Percentiles rank a stretch among this genome's conserved stretches.
These are phyloP conservation scores for Brassica hybrid DNA, from an alignment of 441 rosid genomes.

Conservation along the genomic window DNA sequence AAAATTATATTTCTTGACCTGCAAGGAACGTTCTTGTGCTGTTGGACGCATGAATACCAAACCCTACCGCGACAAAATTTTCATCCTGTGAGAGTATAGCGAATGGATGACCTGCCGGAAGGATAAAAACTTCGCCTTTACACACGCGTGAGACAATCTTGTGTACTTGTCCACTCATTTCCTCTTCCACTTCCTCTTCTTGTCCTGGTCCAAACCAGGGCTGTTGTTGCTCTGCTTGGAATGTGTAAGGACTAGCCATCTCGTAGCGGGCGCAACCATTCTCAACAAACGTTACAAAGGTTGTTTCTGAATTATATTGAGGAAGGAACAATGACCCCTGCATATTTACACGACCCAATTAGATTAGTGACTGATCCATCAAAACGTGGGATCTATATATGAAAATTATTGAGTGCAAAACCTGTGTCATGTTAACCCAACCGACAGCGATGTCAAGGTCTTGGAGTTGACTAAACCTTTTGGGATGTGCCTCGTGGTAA, in stretches of 20 bases:
- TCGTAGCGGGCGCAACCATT: conserved; percentile 56
- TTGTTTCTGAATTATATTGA: conserved; percentile 52
- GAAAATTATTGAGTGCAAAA: conserved; percentile 9
- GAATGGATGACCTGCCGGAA: conserved; percentile 59
- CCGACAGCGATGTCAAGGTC: conserved; percentile 44
- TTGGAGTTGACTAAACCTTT: conserved; percentile 49
- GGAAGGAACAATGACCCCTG: conserved; percentile 60
- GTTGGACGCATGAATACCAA: conserved; percentile 50
- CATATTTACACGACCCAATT: background rate
- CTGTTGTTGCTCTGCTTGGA: conserved; percentile 20
- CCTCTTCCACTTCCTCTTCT: conserved; percentile 39
- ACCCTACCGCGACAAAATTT: conserved; percentile 43
- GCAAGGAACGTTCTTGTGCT: conserved; percentile 64
- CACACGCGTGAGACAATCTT: conserved; percentile 50
- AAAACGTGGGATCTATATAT: background rate
- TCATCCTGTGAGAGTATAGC: conserved; percentile 43
- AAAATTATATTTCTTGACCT: conserved; percentile 28
- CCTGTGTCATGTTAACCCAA: conserved; percentile 47
- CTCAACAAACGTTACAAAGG: conserved; percentile 41
- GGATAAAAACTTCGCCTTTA: conserved; percentile 53
- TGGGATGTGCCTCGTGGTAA: conserved; percentile 54
- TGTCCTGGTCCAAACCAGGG: conserved; percentile 4
- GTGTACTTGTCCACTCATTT: conserved; percentile 37
- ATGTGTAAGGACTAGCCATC: conserved; percentile 63
- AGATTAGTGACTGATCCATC: background rate